Base-by-base conservation (phyloP, 2,329 filamentous ascomycete genomes). In the Aureobasidium sp. region DNA sequence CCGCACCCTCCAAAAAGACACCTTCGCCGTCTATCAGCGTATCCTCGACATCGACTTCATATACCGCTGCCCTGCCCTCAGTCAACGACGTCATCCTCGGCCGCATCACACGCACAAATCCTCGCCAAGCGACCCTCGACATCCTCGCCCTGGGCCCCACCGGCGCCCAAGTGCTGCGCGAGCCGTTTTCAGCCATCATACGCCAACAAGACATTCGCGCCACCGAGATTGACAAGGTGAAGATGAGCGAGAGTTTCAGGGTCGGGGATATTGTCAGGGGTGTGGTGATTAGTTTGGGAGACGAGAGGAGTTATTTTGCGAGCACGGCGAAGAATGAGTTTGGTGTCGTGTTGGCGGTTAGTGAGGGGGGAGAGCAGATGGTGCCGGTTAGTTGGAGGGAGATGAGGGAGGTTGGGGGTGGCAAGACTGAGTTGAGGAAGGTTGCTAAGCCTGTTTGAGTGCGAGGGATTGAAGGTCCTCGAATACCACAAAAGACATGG, bases 271-370 rank as follows among this genome's bases (percentile, higher is more conserved):
- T 97, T 67, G 90, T 99, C 57, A 80, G 90, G 56, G 94, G 91
- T 5, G 84, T 87, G 62, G 91, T 99, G 70, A 87, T 91, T 70
- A 77, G 84, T 79, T 77, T 97, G 15, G 94, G 94, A 41, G 94
- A 99, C 72, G 92, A 97, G 77, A 86, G 89, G 56, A 96, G 90
- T 70, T 99, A 97, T 74, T 99, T 97, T 74, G 82, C 96, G n/a
- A 89, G 87, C 29, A 99, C 94, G 1, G 91, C 91, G 31, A 85
- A 85, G 67, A 97, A 99, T 75, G 89, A 96, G 72, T 81, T 96
- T 44, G 94, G 94, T 2, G 93, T 97, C 63, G 89, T 99, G 42
- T 90, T 97, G 86, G 94, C 93, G 11, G 87, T 84, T 68, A 95
- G 91, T 72, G 91, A 96, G 73, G 84, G 83, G 2, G 92, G 63